Evolutionary conservation across 108 stramenopile species (phyloP).

Genomic region (Skeletonema grethae): DNA sequence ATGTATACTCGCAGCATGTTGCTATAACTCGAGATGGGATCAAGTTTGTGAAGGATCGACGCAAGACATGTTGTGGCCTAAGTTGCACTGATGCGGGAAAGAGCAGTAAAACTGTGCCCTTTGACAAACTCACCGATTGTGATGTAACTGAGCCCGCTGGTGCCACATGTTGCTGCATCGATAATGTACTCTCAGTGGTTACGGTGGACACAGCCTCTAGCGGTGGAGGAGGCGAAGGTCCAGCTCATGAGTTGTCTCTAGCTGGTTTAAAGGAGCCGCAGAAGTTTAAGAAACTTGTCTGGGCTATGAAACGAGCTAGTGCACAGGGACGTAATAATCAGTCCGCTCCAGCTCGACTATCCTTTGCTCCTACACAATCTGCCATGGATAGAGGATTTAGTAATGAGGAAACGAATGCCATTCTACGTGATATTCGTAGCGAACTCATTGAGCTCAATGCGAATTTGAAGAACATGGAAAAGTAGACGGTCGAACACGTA

Average conservation of each 20-base stretch:
- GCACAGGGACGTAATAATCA: not conserved
- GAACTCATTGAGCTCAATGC: conserved; percentile 10
- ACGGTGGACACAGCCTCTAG: conserved; percentile 24
- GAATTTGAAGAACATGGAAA: conserved; percentile 5
- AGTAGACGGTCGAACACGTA: too few relatives aligned
- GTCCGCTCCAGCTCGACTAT: not conserved
- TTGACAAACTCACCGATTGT: conserved; percentile 46
- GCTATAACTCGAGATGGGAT: conserved; percentile 43
- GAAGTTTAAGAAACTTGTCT: conserved; percentile 36
- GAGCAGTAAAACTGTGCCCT: conserved; percentile 40
- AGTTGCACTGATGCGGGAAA: conserved; percentile 29
- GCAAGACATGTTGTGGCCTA: conserved; percentile 19
- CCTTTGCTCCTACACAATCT: not conserved
- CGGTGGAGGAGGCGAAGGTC: conserved; percentile 3
- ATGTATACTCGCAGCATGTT: conserved; percentile 19
- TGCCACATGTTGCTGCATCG: conserved; percentile 18
- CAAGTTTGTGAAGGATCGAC: conserved; percentile 35
- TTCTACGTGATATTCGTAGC: conserved; percentile 4
- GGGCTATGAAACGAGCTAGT: conserved; percentile 39
- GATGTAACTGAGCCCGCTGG: conserved; percentile 33
- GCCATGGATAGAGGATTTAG: conserved; percentile 21
- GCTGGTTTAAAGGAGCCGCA: conserved; percentile 28
- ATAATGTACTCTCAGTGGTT: conserved; percentile 15
- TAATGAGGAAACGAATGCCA: conserved; percentile 14
- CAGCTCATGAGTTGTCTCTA: conserved; percentile 21